Evolutionary conservation across 352 stramenopile species (phyloP), one percentile per base, ranked within the genome.

Genomic region (Blastocystis sp.): DNA sequence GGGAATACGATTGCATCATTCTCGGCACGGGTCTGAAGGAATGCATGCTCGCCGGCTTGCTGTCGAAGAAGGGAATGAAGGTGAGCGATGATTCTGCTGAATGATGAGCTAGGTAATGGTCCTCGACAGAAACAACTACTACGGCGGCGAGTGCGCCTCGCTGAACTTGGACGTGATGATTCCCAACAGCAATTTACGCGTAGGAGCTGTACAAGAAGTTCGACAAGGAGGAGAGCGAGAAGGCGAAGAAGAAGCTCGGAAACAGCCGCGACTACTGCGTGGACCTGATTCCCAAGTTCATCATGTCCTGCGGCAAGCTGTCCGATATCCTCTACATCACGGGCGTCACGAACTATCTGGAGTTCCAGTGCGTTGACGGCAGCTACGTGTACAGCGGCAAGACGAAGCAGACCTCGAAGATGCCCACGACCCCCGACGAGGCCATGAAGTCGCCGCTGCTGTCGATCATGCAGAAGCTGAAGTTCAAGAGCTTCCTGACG

Each of bases 281-380:
- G 74, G 97, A 99, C 92, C 92, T 99, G 38, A 97, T 99, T 90
- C 97, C 97, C 70, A 99, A 99, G 93, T 99, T 99, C 91, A 98
- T 99, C 91, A 99, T 99, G 96, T 97, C 97, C 1, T 98, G 96
- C 90, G 97, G 97, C 81, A 99, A 99, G 90, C 93, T 99, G 28
- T 97, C 98, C 40, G 98, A 99, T 92, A 98, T 99, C 94, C 91
- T 97, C 54, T 91, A 97, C 84, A 95, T 98, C 92, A 98, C 94
- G 65, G 98, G 98, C 90, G 96, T 99, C 76, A 99, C 96, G 84
- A 93, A 95, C 57, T 99, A 99, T 91, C 90, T 99, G 64, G 96
- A 99, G 89, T 99, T 99, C 92, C 98, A 98, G 92, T 97, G 95
- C 70, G 95, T 99, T 68, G 95, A 98, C 90, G 96, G 96, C 84